Evolutionary conservation across 1,139 yeast species (phyloP), one percentile per base, ranked within the genome.

Genomic region (Candida tropicalis): DNA sequence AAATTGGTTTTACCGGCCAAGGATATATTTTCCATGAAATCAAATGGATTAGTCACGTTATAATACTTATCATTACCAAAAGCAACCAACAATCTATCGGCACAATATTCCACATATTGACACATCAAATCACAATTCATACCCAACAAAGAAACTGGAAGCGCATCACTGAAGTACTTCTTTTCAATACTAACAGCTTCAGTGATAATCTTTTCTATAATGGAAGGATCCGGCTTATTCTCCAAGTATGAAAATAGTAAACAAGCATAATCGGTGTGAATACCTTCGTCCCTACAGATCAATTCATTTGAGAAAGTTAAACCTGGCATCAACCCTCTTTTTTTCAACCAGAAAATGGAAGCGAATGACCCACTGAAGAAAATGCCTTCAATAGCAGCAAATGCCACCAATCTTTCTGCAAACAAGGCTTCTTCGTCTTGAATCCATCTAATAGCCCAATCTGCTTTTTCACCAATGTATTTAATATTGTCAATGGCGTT

Each of bases 311-410:
- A 90, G 77, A 91, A 90, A 41, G 97, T 90, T 59, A 93, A 79
- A 61, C 99, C 99, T 39, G 99, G 99, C 97, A 93, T 90, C 62
- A 91, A 77, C 60, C 98, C 98, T 66, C 96, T 85, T 81, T 91
- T 90, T 81, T 91, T 89, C 63, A 93, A 82, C 97, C 98, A 91
- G 75, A 91, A 93, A 64, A 95, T 87, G 44, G 98, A 90, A 39
- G 99, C 99, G 68, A 93, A 93, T 4, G 98, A 90, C 50, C 99
- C 98, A 44, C 95, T 84, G 77, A 93, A 91, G 82, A 93, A 93
- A 56, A 95, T 88, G 73, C 99, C 99, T 74, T 93, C 99, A 49
- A 93, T 97, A 49, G 99, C 99, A 49, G 99, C 99, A 63, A 93
- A 93, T 15, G 99, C 99, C 52, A 95, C 95, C 58, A 93, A 79